Percentiles rank a stretch among this genome's conserved stretches.
Evolutionary conservation across 768 basidiomycete species (phyloP).

Genomic region (Suillus lakei): DNA sequence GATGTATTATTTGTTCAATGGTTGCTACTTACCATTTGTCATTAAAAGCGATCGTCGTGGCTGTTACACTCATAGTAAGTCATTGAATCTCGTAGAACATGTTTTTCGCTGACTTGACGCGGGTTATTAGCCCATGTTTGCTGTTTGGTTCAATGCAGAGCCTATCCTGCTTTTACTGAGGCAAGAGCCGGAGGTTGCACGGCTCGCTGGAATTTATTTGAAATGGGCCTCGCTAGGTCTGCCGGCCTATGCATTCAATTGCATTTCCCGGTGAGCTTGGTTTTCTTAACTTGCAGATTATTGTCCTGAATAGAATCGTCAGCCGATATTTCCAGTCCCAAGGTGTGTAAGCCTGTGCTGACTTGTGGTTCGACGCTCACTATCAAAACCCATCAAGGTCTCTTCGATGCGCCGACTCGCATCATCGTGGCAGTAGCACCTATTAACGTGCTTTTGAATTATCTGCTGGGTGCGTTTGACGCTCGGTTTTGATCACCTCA

Average conservation of each 20-base stretch:
- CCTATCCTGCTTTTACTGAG: conserved; percentile 67
- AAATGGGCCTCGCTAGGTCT: conserved; percentile 74
- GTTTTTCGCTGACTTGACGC: background rate
- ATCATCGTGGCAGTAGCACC: conserved; percentile 83
- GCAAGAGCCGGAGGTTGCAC: conserved; percentile 85
- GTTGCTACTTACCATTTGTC: background rate
- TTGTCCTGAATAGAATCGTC: background rate
- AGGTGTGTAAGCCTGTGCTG: conserved; percentile 42
- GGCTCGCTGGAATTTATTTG: conserved; percentile 74
- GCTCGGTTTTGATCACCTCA: background rate
- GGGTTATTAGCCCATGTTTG: conserved; percentile 50
- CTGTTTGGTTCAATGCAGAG: conserved; percentile 87
- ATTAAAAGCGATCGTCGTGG: conserved; percentile 59
- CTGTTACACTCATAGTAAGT: conserved; percentile 61
- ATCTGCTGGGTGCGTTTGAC: conserved; percentile 62
- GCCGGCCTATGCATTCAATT: conserved; percentile 68
- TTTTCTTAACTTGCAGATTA: background rate
- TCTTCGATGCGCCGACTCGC: conserved; percentile 82
- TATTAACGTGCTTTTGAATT: conserved; percentile 81
- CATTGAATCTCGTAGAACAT: background rate
- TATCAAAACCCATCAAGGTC: conserved; percentile 43
- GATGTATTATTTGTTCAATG: background rate
- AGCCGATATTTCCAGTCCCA: conserved; percentile 69
- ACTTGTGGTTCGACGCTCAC: background rate
- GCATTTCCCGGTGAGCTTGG: conserved; percentile 46